These are phyloP conservation scores for Endotrypanum monterogeii DNA, from an alignment of 208 protist species.

Conservation along the genomic window DNA sequence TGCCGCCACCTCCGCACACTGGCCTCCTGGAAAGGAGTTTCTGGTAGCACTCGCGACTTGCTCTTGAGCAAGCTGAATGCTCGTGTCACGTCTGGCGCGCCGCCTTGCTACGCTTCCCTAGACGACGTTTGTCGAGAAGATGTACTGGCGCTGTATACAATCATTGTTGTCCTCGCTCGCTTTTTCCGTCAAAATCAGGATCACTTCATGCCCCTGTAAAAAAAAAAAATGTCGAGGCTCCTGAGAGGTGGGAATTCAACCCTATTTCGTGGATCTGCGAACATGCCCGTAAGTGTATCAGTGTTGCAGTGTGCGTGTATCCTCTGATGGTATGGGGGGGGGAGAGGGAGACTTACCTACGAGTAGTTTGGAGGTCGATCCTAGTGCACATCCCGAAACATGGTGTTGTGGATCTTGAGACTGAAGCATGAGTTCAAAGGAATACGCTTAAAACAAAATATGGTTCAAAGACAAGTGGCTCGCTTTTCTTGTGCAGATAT, in stretches of 20 bases:
- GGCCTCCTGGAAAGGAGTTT: constrained; percentile 39
- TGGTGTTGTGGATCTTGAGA: no score
- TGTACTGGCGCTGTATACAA: constrained; percentile 66
- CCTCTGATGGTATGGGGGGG: no score
- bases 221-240: background rate
- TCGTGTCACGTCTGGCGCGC: background rate
- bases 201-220: constrained; percentile 70
- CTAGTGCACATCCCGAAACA: no score
- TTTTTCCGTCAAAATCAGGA: constrained; percentile 86
- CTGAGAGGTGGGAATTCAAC: background rate
- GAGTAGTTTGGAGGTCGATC: no score
- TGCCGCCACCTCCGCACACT: constrained; percentile 72
- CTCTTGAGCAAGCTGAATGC: constrained; percentile 37
- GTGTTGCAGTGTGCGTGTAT: no score
- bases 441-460: no score
- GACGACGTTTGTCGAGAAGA: constrained; percentile 55
- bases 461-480: no score
- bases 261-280: no score
- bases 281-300: no score
- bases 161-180: constrained; percentile 74
- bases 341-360: no score
- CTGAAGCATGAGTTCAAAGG: no score
- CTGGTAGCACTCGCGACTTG: constrained; percentile 43
- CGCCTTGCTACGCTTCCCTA: constrained; percentile 41
- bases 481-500: no score